Evolutionary conservation across 345 rosid genomes (phyloP).

Genomic region (Salix viminalis): DNA sequence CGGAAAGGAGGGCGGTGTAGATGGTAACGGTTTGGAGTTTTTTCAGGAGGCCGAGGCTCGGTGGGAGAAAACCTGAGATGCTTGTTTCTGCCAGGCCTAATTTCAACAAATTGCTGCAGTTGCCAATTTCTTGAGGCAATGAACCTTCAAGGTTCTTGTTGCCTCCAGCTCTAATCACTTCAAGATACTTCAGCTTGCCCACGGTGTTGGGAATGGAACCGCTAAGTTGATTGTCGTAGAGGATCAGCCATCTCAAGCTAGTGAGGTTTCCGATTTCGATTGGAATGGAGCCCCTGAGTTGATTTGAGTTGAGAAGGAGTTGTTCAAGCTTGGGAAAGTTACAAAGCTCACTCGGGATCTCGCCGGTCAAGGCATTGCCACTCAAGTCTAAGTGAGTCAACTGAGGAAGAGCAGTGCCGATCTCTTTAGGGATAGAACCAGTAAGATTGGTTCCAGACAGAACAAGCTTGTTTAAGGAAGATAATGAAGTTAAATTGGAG

Average conservation of each 20-base stretch:
- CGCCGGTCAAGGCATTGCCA: conserved; percentile 63
- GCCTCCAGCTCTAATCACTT: conserved; percentile 76
- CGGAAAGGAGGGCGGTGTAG: conserved; percentile 68
- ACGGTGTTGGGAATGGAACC: conserved; percentile 58
- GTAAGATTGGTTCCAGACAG: conserved; percentile 61
- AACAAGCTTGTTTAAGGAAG: conserved; percentile 41
- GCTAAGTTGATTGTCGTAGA: conserved; percentile 66
- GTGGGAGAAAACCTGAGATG: conserved; percentile 75
- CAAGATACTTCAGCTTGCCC: conserved; percentile 51
- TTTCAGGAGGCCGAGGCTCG: conserved; percentile 57
- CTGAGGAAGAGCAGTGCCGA: conserved; percentile 33
- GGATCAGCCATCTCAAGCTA: conserved; percentile 38
- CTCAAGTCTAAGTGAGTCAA: conserved; percentile 52
- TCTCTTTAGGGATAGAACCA: conserved; percentile 53
- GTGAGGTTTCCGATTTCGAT: conserved; percentile 55
- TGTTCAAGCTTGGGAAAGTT: conserved; percentile 43
- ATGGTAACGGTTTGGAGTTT: conserved; percentile 68
- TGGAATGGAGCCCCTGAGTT: conserved; percentile 61
- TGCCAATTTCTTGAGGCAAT: conserved; percentile 65
- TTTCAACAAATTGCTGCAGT: conserved; percentile 51
- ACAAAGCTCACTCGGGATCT: conserved; percentile 62
- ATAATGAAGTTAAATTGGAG: conserved; percentile 39
- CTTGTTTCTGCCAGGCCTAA: conserved; percentile 87
- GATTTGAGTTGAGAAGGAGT: conserved; percentile 60
- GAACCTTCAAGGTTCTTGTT: conserved; percentile 73